Evolutionary conservation across 192 early-diverging fungal species (phyloP).

Genomic region (Backusella australiensis): DNA sequence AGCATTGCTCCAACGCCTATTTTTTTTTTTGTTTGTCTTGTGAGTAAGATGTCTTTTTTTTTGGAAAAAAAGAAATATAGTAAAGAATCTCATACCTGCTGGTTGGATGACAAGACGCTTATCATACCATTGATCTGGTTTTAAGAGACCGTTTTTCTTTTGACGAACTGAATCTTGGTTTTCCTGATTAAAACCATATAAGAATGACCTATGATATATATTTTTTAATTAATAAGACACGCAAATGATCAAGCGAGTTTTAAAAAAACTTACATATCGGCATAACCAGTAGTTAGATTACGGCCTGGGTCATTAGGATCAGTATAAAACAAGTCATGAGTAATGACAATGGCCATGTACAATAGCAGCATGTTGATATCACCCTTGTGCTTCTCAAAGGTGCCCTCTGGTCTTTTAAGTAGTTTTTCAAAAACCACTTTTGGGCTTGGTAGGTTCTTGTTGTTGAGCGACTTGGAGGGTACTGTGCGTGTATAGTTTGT

Average conservation of each 20-base stretch:
- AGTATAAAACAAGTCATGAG: constrained; percentile 45
- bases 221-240: neutral
- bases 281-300: constrained; percentile 44
- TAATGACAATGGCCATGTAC: constrained; percentile 41
- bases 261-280: constrained; percentile 32
- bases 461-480: neutral
- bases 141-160: constrained; percentile 22
- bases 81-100: constrained; percentile 10
- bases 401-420: constrained; percentile 17
- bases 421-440: constrained; percentile 13
- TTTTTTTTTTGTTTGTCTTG: neutral
- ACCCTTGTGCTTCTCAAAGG: constrained; percentile 27
- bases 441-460: constrained; percentile 5
- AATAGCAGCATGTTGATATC: constrained; percentile 42
- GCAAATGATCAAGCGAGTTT: neutral
- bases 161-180: constrained; percentile 23
- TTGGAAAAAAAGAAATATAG: neutral
- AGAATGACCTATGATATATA: constrained; percentile 14
- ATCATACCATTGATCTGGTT: constrained; percentile 26
- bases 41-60: neutral
- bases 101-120: constrained; percentile 25
- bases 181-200: constrained; percentile 41
- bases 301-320: constrained; percentile 38
- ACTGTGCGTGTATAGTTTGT: constrained; percentile 18
- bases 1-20: constrained; percentile 35